Evolutionary conservation across 176 grass and related monocot species (phyloP), one percentile per base, ranked within the genome.

Genomic region (Triticum urartu): DNA sequence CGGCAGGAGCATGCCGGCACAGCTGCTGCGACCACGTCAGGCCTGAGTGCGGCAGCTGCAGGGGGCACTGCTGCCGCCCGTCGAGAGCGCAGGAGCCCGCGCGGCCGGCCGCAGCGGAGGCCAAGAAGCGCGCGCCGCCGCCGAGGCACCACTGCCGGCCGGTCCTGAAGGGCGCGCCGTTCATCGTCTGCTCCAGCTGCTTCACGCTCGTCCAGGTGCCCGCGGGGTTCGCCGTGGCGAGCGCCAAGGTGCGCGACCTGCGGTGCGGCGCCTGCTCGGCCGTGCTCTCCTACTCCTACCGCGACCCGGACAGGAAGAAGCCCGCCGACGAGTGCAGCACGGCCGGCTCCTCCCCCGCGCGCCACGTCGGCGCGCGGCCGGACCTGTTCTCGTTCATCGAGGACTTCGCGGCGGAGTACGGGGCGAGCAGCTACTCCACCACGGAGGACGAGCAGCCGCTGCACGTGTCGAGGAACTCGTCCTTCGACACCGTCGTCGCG

Each of bases 121-220:
- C 25, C 17, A 91, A 69, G 79, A 82, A 76, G 52, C 77, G 74
- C 6, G 60, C 10, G 48, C 68, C 68, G 15, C 86, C 88, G 5
- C 86, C 88, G 26, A 92, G 85, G 35, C 86, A 88, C 21, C 94
- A 92, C 48, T 94, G 93, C 85, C 86, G 89, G 30, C 97, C 97
- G 1, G 88, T 99, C 22, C 85, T 99, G 30, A 88, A 91, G 17
- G 97, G 97, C 34, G 91, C 97, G 50, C 97, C 97, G 35, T 99
- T 99, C 80, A 88, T 99, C 81, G 58, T 99, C 78, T 99, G 97
- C 88, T 89, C 90, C 66, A 83, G 54, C 84, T 99, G 97, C 87
- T 93, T 93, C 83, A 61, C 26, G 66, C 79, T 99, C 38, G 87
- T 99, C 7, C 90, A 94, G 85, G 73, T 99, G 56, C 94, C 97